phyloP scores from a whole-genome alignment of 1,284 basidiomycete genomes.

The Rhodotorula sp. region DNA sequence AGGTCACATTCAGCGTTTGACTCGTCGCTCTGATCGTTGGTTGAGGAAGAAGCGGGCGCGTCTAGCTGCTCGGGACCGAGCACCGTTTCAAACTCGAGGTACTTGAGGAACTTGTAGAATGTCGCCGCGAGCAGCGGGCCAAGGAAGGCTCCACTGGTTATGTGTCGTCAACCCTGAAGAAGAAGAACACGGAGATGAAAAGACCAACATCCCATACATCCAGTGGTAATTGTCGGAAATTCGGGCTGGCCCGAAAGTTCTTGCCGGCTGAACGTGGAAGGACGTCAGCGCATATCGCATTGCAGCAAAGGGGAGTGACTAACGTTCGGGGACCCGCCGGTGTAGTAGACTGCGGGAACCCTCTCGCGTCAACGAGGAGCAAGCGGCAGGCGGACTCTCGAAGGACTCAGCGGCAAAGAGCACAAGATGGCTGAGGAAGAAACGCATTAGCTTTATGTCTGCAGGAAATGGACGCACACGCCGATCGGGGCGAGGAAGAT shows the following conservation, averaged over 20 bases:
- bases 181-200: neutral
- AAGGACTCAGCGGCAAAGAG: constrained; percentile 66
- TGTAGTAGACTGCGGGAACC: constrained; percentile 1
- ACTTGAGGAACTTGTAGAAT: constrained; percentile 54
- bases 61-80: constrained; percentile 15
- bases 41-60: neutral
- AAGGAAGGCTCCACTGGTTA: constrained; percentile 57
- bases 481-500: constrained; percentile 73
- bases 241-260: constrained; percentile 67
- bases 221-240: constrained; percentile 57
- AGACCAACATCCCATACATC: neutral
- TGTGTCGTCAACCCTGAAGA: neutral
- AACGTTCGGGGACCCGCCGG: constrained; percentile 5
- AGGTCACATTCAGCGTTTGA: neutral
- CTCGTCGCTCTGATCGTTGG: neutral
- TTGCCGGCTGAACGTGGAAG: constrained; percentile 7
- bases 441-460: too few species aligned
- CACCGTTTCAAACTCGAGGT: constrained; percentile 28
- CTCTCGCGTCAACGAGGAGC: too few species aligned
- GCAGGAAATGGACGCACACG: constrained; percentile 1
- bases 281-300: neutral
- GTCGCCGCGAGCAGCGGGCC: constrained; percentile 61
- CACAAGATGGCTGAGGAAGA: constrained; percentile 60
- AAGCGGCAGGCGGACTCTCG: constrained; percentile 50
- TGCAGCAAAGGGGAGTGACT: neutral